Percentiles rank a stretch among this genome's conserved stretches.
Conservation (phyloP, 768 basidiomycete species). For the Phaffia australis region DNA sequence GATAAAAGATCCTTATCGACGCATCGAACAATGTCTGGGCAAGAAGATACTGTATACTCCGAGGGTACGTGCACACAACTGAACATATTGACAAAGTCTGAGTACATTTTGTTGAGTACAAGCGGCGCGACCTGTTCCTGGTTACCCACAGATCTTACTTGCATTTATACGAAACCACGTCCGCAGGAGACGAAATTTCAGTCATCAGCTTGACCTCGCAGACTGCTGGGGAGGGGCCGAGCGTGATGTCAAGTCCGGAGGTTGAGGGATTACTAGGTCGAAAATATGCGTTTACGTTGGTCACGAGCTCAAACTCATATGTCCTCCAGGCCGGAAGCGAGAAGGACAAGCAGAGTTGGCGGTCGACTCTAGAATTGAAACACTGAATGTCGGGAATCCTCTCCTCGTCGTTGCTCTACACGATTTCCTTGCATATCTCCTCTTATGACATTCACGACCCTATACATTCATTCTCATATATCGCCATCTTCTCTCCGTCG, state of each 20-base stretch:
- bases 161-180: constrained; percentile 70
- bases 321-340: constrained; percentile 68
- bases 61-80: constrained; percentile 47
- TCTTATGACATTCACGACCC: not conserved
- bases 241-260: constrained; percentile 48
- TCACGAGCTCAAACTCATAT: constrained; percentile 84
- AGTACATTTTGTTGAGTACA: not conserved
- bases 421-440: not conserved
- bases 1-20: constrained; percentile 58
- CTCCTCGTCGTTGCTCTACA: not conserved
- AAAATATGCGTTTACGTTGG: constrained; percentile 76
- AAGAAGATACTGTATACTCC: constrained; percentile 73
- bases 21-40: constrained; percentile 73
- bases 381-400: not conserved
- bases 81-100: no score
- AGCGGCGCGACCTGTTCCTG: no score
- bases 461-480: not conserved
- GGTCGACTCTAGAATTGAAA: constrained; percentile 69
- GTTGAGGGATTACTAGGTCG: constrained; percentile 79
- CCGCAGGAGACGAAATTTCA: constrained; percentile 64
- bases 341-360: constrained; percentile 80
- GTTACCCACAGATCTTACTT: constrained; percentile 62
- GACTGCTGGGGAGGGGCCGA: constrained; percentile 63
- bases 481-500: not conserved
- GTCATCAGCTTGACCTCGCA: constrained; percentile 57